Conservation (phyloP, 345 rosid genomes). For the Erodium maritimum region DNA sequence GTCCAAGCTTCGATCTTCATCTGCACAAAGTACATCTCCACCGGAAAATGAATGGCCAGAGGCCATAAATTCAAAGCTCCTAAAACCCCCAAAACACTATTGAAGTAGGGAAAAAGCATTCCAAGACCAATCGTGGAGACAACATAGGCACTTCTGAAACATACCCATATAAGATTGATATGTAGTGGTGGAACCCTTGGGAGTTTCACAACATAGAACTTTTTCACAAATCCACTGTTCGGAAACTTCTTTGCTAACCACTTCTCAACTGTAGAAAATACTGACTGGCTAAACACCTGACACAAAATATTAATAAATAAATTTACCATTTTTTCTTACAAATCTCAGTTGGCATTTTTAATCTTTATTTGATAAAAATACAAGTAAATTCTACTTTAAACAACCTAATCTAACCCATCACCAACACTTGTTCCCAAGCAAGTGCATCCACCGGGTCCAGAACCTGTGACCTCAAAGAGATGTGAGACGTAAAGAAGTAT, state of each 20-base stretch:
- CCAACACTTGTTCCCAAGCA: no score
- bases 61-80: slow-evolving; percentile 76
- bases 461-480: no score
- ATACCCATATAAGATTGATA: slow-evolving; percentile 26
- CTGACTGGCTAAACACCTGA: slow-evolving; percentile 58
- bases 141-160: slow-evolving; percentile 36
- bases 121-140: slow-evolving; percentile 30
- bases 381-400: no score
- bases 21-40: slow-evolving; percentile 54
- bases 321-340: no score
- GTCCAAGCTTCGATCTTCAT: slow-evolving; percentile 41
- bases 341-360: no score
- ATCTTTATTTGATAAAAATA: no score
- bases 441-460: no score
- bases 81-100: slow-evolving; percentile 36
- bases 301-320: slow-evolving; percentile 5
- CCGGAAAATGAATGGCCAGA: slow-evolving; percentile 44
- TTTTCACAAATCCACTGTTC: slow-evolving; percentile 26
- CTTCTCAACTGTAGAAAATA: slow-evolving; percentile 49
- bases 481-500: no score
- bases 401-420: no score
- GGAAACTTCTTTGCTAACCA: slow-evolving; percentile 33
- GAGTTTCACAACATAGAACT: slow-evolving; percentile 19
- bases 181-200: slow-evolving; percentile 21
- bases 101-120: slow-evolving; percentile 52